A percentile compares a stretch with the other conserved stretches of the same genome.
phyloP scores from a whole-genome alignment of 257 asterid genomes.

The Euphrasia confusa region DNA sequence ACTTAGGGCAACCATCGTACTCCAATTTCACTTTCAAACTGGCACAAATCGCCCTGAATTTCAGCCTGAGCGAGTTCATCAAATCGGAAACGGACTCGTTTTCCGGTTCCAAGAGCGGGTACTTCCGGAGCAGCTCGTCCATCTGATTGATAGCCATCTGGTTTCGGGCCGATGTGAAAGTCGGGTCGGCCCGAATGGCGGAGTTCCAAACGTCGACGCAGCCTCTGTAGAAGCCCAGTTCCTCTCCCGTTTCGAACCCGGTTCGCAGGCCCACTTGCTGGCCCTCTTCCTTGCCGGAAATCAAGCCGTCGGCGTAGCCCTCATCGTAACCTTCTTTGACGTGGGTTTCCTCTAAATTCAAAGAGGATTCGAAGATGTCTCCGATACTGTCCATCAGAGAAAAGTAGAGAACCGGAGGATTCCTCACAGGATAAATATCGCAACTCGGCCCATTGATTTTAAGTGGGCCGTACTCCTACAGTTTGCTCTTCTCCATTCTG shows the following conservation, averaged over 20 bases:
- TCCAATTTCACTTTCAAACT: constrained; percentile 50
- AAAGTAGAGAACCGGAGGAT: background rate
- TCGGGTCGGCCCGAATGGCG: constrained; percentile 41
- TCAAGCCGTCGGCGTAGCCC: constrained; percentile 54
- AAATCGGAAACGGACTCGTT: constrained; percentile 43
- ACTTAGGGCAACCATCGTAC: constrained; percentile 38
- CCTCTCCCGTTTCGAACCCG: constrained; percentile 62
- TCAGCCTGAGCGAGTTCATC: constrained; percentile 51
- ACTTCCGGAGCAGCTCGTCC: constrained; percentile 45
- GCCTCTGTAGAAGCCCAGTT: constrained; percentile 63
- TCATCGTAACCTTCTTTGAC: constrained; percentile 49
- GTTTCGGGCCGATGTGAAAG: constrained; percentile 36
- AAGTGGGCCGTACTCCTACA: no score
- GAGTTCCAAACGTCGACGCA: constrained; percentile 52
- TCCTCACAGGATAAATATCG: background rate
- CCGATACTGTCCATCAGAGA: constrained; percentile 34
- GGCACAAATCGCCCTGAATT: constrained; percentile 50
- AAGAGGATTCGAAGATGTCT: constrained; percentile 50
- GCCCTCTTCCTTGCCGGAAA: constrained; percentile 56
- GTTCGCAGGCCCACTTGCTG: constrained; percentile 48
- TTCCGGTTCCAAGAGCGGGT: constrained; percentile 54
- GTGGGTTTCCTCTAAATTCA: constrained; percentile 52
- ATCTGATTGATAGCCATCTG: constrained; percentile 45
- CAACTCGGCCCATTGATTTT: no score
- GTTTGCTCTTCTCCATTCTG: no score